phyloP scores from a whole-genome alignment of 2,329 filamentous ascomycete genomes.

The Sporothrix dimorphospora region DNA sequence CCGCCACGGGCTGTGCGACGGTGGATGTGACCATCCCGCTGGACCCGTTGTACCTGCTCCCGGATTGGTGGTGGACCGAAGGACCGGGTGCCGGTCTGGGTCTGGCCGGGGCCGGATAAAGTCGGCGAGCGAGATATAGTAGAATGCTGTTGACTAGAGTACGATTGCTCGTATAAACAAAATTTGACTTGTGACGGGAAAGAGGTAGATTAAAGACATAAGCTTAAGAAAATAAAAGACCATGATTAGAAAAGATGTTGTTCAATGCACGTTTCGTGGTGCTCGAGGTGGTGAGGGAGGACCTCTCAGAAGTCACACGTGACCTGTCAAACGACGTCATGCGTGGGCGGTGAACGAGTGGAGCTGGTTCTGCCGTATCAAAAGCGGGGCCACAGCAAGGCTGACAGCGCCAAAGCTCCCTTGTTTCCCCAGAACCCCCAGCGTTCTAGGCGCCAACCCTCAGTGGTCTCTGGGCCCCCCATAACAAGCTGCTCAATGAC shows the following conservation, averaged over 20 bases:
- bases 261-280: no score
- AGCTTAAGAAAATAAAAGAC: no score
- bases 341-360: not conserved
- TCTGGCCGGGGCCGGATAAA: not conserved
- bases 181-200: no score
- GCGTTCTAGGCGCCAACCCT: not conserved
- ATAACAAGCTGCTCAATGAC: not conserved
- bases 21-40: conserved; percentile 18
- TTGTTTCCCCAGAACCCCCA: not conserved
- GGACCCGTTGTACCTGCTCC: conserved; percentile 26
- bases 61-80: conserved; percentile 28
- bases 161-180: no score
- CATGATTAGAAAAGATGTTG: no score
- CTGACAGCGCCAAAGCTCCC: not conserved
- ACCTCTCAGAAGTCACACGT: no score
- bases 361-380: conserved; percentile 17
- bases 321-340: conserved; percentile 17
- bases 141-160: not conserved
- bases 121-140: not conserved
- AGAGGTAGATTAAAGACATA: no score
- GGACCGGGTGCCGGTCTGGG: conserved; percentile 21
- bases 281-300: no score
- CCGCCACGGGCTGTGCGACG: conserved; percentile 13
- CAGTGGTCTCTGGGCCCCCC: not conserved
- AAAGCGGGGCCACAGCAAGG: conserved; percentile 19